Evolutionary conservation across 2,329 filamentous ascomycete genomes (phyloP).

Genomic region (Fusarium pseudocircinatum): DNA sequence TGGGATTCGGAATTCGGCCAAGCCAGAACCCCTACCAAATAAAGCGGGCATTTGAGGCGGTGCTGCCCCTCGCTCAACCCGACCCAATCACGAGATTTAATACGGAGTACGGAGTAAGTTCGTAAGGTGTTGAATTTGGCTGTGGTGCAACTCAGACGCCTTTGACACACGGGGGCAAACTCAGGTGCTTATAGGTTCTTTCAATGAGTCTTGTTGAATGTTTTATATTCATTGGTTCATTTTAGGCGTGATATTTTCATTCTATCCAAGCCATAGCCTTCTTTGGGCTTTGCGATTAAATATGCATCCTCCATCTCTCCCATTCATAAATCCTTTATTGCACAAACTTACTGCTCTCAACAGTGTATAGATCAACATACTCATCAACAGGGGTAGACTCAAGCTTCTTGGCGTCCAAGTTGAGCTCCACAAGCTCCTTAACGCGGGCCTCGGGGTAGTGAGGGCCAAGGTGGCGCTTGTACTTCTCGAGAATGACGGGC

Average conservation of each 20-base stretch:
- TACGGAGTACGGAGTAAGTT: not conserved
- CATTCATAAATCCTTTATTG: conserved; percentile 27
- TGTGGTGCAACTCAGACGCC: conserved; percentile 8
- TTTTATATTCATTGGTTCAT: conserved; percentile 13
- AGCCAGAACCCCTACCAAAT: conserved; percentile 24
- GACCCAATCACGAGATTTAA: conserved; percentile 30
- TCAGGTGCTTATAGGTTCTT: not conserved
- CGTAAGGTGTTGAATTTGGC: not conserved
- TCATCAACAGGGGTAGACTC: conserved; percentile 87
- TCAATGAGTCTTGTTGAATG: not conserved
- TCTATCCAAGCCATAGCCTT: conserved; percentile 18
- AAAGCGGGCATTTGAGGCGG: conserved; percentile 41
- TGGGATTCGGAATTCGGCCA: conserved; percentile 8
- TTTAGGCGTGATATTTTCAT: conserved; percentile 15
- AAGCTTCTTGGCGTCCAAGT: conserved; percentile 77
- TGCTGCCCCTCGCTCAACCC: conserved; percentile 33
- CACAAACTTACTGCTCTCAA: conserved; percentile 69
- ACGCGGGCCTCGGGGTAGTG: conserved; percentile 83
- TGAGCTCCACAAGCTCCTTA: conserved; percentile 82
- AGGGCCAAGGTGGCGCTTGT: conserved; percentile 86
- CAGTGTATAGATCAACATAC: conserved; percentile 86
- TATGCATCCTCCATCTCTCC: conserved; percentile 13
- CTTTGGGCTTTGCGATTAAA: conserved; percentile 25
- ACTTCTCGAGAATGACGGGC: conserved; percentile 95
- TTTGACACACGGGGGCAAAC: not conserved